Evolutionary conservation across 2,329 filamentous ascomycete genomes (phyloP).

Genomic region (Pseudogymnoascus sp.): DNA sequence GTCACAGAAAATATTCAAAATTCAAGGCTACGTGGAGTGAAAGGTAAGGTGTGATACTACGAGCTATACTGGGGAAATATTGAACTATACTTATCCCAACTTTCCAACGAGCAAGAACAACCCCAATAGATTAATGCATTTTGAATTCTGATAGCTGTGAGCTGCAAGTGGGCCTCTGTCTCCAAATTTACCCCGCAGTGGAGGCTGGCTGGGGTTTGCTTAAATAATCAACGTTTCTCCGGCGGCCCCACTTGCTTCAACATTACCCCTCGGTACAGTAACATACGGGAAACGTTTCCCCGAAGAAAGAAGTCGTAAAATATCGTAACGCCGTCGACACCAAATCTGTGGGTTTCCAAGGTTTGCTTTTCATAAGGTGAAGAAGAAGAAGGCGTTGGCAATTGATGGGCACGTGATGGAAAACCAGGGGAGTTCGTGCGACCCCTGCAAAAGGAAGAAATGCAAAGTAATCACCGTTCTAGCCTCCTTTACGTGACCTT

Average conservation of each 20-base stretch:
- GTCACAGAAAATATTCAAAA: not conserved
- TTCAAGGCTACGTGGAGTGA: not conserved
- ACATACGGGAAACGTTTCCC: not conserved
- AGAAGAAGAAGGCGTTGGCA: not conserved
- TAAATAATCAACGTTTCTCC: not conserved
- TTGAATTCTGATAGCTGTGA: not conserved
- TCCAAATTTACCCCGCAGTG: not conserved
- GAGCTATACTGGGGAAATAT: not conserved
- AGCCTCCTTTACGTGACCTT: slow-evolving; percentile 19
- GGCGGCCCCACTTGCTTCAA: not conserved
- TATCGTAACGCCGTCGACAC: not conserved
- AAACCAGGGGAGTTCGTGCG: slow-evolving; percentile 28
- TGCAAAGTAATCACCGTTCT: slow-evolving; percentile 24
- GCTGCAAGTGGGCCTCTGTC: not conserved
- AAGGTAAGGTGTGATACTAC: not conserved
- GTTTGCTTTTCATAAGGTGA: not conserved
- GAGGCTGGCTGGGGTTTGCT: not conserved
- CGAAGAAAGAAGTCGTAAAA: not conserved
- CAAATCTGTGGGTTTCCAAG: not conserved
- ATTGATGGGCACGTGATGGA: not conserved
- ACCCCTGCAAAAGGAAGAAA: slow-evolving; percentile 29
- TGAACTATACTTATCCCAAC: not conserved
- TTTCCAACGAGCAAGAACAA: not conserved
- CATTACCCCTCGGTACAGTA: not conserved
- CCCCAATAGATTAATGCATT: not conserved